These are phyloP conservation scores for Hypoxylon lenormandii DNA, from an alignment of 495 filamentous ascomycete species.

Conservation along the genomic window DNA sequence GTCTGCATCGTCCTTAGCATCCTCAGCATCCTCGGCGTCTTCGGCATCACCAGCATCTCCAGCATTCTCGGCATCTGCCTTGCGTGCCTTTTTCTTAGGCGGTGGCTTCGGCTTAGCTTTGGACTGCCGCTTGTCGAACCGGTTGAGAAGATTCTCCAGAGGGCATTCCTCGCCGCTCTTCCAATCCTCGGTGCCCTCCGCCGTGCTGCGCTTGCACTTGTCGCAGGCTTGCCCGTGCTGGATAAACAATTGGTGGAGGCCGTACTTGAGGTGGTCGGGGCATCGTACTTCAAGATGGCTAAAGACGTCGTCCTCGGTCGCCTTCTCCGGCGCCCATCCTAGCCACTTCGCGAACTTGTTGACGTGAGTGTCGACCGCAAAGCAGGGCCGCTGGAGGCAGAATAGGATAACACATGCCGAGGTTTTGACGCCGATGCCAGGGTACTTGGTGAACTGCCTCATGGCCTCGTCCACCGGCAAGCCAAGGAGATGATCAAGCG, in stretches of 20 bases:
- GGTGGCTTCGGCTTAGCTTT: constrained; percentile 8
- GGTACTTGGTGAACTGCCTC: constrained; percentile 76
- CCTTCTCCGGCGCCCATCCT: constrained; percentile 77
- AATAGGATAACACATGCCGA: constrained; percentile 87
- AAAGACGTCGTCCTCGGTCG: constrained; percentile 76
- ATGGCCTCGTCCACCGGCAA: constrained; percentile 77
- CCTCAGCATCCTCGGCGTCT: neutral
- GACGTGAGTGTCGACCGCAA: constrained; percentile 89
- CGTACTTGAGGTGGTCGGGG: constrained; percentile 88
- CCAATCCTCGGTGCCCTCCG: constrained; percentile 61
- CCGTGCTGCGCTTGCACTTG: constrained; percentile 74
- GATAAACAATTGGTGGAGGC: constrained; percentile 87
- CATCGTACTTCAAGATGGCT: constrained; percentile 83
- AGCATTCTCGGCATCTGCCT: neutral
- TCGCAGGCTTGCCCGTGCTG: constrained; percentile 84
- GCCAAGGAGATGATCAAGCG: constrained; percentile 80
- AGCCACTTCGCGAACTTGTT: constrained; percentile 85
- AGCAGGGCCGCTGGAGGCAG: constrained; percentile 79
- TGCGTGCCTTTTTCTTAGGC: constrained; percentile 1
- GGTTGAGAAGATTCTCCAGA: constrained; percentile 61
- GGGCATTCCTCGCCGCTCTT: constrained; percentile 55
- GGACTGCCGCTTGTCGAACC: constrained; percentile 45
- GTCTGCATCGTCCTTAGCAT: neutral
- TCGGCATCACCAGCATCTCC: neutral
- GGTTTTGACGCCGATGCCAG: constrained; percentile 91